Base-by-base conservation (phyloP, 2,329 filamentous ascomycete species). In the Calonectria pseudoreteaudii region DNA sequence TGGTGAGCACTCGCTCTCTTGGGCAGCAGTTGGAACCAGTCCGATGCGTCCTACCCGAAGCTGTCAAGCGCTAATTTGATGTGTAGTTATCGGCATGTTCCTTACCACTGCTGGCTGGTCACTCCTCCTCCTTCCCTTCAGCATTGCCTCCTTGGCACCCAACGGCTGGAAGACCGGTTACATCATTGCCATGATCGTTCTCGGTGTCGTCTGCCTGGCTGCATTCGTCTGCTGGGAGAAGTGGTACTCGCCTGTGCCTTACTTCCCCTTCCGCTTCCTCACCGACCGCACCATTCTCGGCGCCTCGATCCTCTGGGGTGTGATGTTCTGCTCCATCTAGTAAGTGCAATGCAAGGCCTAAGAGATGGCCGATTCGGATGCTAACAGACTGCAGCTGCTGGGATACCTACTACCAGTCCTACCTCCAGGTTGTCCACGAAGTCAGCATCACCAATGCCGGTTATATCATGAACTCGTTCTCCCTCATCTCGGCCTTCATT, bases 41-140 rank as follows among this genome's bases (percentile, higher is more conserved):
- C 16, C 34, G n/a, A 14, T 23, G 31, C 56, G 56, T 23, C 13
- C 14, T 2, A 1, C 13, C 23, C 8, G 16, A 30, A 23, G 14
- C 8, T 31, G 11, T n/a, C 7, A 47, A 31, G 10, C 52, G 9
- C 62, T 72, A 41, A 72, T 34, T 31, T 18, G 18, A 69, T 58
- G 52, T 9, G 28, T 20, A 86, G 85, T 90, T 14, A 79, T 90
- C 11, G 90, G 90, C 4, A 85, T 90, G 72, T 76, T 91, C n/a
- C 82, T 91, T 56, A 82, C 90, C 71, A 88, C 89, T 38, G 87
- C 85, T 8, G 86, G 88, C 11, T 87, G 89, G 73, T 86, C 86
- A 30, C 84, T 91, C 52, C 85, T 92, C 26, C 83, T 91, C 89
- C 90, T 93, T 2, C 91, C 92, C 0, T 89, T 94, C 80, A 92